Base-by-base conservation (phyloP, 176 grass and related monocot genomes). In the Tillandsia fasciculata region DNA sequence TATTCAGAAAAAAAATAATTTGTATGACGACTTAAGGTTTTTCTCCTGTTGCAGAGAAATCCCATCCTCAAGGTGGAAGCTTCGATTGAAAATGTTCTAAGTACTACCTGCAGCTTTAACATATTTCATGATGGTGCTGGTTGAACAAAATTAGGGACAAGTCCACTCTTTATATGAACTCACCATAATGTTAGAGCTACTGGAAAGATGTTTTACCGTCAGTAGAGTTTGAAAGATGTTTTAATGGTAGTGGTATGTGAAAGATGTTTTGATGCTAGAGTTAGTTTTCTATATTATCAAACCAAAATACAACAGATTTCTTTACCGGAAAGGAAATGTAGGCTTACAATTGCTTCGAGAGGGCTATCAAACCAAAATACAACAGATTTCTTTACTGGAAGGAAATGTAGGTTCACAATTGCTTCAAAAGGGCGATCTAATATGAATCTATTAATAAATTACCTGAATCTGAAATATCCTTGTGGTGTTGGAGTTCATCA, bases 391-490 rank as follows among this genome's bases (percentile, higher is more conserved):
- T 17, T 9, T 59, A 17, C 20, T 17, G 54, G 20, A 59, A 64
- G 26, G 27, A 4, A 54, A 71, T 13, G 15, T 17, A 9, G 22
- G 8, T 54, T 26, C 53, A 12, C 1, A 13, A 20, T 28, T 71
- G 51, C 7, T 18, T 15, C 26, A 17, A 2, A 10, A 15, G 12
- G 5, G 15, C 1, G 15, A 54, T 2, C 3, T 10, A 10, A 77
- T 48, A 67, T n/a, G 15, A 66, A 80, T 69, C 29, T 66, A 22
- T 50, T 57, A 65, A 28, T 48, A 52, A 64, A 61, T 53, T 63
- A 96, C 92, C 88, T 96, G 92, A 73, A 76, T 85, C 81, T 91
- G 92, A 65, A 96, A 96, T 84, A 85, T 91, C 64, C 88, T 85
- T 78, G 88, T 82, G 51, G 75, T 96, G 87, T 92, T 96, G 76